Base-by-base conservation (phyloP, 2,329 filamentous ascomycete genomes). In the Aspergillus pseudonomiae region DNA sequence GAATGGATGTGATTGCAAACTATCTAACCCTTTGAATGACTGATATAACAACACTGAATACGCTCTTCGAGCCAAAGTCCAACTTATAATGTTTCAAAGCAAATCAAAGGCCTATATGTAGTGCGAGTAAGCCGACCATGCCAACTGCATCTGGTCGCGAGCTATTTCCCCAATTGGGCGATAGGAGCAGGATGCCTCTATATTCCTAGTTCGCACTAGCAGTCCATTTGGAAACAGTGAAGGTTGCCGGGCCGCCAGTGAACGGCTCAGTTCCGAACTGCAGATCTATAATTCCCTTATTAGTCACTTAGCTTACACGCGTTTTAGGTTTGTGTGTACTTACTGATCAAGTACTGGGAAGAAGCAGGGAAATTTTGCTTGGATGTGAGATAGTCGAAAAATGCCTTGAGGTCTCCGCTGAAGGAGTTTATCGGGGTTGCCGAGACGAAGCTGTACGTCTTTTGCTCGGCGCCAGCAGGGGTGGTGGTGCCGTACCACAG, bases 401-500 rank as follows among this genome's bases (percentile, higher is more conserved):
- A 89, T 14, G 79, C 75, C 70, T 80, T 82, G 62, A 89, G 72
- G 72, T 89, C 85, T n/a, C 81, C 86, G 58, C 74, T 78, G 75
- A 86, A 89, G 70, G 69, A 81, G 21, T 75, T 80, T 16, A 84
- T 73, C 41, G 82, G 73, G 59, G 70, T 77, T 2, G 12, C 45
- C 19, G 70, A 63, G 3, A 86, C 82, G 64, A 86, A 89, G 65
- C 82, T 85, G 76, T 82, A 89, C 3, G 89, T 86, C 9, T 81
- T 86, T 12, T 46, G 45, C 45, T 46, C 45, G 12, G 45, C 45
- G 21, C 45, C 45, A 12, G 45, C 45, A 59, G 78, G 74, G 26
- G 83, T 82, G 65, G 88, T 87, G 36, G 74, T 75, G n/a, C 87
- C 87, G 61, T 81, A 81, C 77, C 82, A 89, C 34, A 89, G 75